Evolutionary conservation across 2,329 filamentous ascomycete species (phyloP).

Genomic region (Aspergillus felis): DNA sequence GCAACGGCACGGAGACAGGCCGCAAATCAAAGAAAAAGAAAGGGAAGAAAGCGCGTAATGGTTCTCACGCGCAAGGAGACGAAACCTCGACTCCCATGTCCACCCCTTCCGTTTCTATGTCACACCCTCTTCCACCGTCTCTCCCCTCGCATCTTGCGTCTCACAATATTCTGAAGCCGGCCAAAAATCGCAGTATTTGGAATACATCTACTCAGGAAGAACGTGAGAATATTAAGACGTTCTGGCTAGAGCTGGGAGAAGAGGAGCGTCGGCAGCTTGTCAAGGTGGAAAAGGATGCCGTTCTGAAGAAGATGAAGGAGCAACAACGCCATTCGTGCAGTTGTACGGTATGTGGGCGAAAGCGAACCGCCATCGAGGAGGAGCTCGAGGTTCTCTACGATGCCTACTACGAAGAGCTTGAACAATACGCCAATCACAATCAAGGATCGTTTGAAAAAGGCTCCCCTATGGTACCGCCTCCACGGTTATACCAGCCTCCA

Average conservation of each 20-base stretch:
- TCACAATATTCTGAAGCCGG: conserved; percentile 45
- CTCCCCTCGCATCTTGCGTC: conserved; percentile 41
- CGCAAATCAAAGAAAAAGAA: conserved; percentile 42
- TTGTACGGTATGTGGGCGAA: conserved; percentile 93
- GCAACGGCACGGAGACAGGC: conserved; percentile 15
- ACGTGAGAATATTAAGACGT: conserved; percentile 94
- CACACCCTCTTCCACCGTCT: conserved; percentile 40
- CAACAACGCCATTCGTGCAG: conserved; percentile 99
- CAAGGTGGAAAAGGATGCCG: conserved; percentile 97
- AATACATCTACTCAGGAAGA: conserved; percentile 93
- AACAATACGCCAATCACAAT: conserved; percentile 89
- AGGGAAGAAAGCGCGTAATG: conserved; percentile 33
- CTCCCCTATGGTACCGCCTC: conserved; percentile 64
- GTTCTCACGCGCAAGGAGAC: conserved; percentile 34
- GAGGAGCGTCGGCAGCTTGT: conserved; percentile 92
- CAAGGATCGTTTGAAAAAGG: conserved; percentile 59
- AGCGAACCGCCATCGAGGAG: conserved; percentile 95
- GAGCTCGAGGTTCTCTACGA: conserved; percentile 97
- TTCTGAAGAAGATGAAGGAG: conserved; percentile 99
- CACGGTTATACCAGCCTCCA: conserved; percentile 59
- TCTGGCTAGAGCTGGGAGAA: conserved; percentile 92
- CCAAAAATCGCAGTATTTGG: conserved; percentile 83
- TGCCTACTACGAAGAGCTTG: conserved; percentile 95
- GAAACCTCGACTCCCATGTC: conserved; percentile 38
- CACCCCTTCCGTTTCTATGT: conserved; percentile 42